These are phyloP conservation scores for Ministeria vibrans DNA, from an alignment of 78 protist genomes.

Conservation along the genomic window DNA sequence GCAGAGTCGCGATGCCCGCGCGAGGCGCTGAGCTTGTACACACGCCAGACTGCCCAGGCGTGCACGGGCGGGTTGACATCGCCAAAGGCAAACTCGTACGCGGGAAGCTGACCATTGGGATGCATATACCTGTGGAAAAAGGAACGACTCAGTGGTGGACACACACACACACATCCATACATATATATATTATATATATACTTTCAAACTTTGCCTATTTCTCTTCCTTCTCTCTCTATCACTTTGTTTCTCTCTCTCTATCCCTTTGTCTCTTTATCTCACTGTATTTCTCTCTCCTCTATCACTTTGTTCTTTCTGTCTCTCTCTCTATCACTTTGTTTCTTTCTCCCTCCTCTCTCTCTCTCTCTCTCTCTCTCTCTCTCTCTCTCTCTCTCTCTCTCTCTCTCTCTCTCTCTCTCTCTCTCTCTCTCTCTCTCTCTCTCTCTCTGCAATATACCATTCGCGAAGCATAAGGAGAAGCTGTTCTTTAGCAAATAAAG, in stretches of 20 bases:
- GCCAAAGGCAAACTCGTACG: conserved; percentile 58
- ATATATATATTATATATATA: too few relatives aligned
- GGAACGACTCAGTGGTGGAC: not conserved
- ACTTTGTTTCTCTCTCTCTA: too few relatives aligned
- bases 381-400: conserved; percentile 1
- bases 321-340: too few relatives aligned
- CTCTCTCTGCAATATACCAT: conserved; percentile 55
- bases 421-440: not conserved
- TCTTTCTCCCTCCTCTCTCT: too few relatives aligned
- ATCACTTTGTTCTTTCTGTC: too few relatives aligned
- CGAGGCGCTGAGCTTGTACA: conserved; percentile 27
- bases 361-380: not conserved
- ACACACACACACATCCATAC: too few relatives aligned
- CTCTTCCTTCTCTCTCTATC: too few relatives aligned
- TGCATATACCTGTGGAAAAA: conserved; percentile 42
- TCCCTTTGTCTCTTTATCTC: too few relatives aligned
- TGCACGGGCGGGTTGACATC: conserved; percentile 61
- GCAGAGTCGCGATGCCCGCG: conserved; percentile 27
- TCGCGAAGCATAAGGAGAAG: conserved; percentile 50
- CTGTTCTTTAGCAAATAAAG: conserved; percentile 61
- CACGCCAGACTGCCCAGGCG: conserved; percentile 40
- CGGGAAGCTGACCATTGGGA: conserved; percentile 56
- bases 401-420: conserved; percentile 1
- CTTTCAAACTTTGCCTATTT: too few relatives aligned
- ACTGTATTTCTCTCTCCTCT: too few relatives aligned